These are phyloP conservation scores for Pterocarpus macrocarpus DNA, from an alignment of 306 rosid genomes.

Conservation along the genomic window DNA sequence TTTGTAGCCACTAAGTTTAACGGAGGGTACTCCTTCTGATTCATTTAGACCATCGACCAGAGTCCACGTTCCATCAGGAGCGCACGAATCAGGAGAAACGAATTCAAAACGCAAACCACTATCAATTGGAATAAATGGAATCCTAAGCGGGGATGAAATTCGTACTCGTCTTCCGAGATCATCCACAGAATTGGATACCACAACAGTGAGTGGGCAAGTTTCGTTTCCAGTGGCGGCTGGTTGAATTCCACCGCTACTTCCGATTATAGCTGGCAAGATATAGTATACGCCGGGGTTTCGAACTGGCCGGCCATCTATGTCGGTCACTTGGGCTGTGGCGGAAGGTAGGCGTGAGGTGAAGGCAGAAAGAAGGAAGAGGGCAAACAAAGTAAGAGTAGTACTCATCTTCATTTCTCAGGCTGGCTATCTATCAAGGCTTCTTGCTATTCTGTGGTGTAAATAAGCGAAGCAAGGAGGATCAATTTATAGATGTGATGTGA, in stretches of 20 bases:
- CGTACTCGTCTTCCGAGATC: neutral
- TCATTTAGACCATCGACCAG: too few species aligned
- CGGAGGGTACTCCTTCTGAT: too few species aligned
- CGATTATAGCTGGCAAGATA: neutral
- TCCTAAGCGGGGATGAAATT: neutral
- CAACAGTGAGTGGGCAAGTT: conserved; percentile 17
- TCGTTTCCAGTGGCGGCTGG: neutral
- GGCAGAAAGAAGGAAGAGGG: neutral
- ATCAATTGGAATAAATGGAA: too few species aligned
- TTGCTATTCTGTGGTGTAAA: neutral
- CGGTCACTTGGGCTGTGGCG: neutral
- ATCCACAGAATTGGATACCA: neutral
- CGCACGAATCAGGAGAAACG: neutral
- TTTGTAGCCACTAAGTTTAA: too few species aligned
- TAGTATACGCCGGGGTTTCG: neutral
- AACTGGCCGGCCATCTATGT: neutral
- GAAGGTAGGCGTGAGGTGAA: neutral
- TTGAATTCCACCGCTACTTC: neutral
- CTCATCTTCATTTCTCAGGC: neutral
- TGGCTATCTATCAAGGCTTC: neutral
- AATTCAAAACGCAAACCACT: neutral
- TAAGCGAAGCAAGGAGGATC: neutral
- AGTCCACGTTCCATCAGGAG: neutral
- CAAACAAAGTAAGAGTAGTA: neutral
- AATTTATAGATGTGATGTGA: neutral